Evolutionary conservation across 2,329 filamentous ascomycete genomes (phyloP).

Genomic region (Tolypocladium pustulatum): DNA sequence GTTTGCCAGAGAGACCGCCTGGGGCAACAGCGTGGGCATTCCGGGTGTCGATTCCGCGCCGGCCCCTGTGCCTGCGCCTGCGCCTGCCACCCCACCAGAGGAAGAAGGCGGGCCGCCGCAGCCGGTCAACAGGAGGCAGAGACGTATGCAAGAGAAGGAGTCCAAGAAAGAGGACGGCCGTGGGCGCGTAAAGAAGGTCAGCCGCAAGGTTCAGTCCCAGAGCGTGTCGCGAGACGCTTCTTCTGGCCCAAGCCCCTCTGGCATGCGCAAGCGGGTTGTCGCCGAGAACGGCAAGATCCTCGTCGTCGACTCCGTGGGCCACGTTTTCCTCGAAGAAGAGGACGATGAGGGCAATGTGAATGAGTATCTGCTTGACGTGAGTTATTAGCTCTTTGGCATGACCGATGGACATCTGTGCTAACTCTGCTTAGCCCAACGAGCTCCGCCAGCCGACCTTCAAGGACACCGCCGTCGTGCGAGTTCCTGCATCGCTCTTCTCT

Average conservation of each 20-base stretch:
- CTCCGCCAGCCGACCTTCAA: constrained; percentile 64
- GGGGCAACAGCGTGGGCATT: constrained; percentile 72
- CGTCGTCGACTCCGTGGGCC: constrained; percentile 82
- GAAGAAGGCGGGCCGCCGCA: constrained; percentile 40
- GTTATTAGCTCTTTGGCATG: constrained; percentile 21
- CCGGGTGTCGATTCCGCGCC: constrained; percentile 49
- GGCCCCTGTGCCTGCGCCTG: constrained; percentile 29
- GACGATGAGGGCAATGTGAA: constrained; percentile 75
- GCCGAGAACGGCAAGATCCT: constrained; percentile 94
- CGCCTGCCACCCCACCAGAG: constrained; percentile 32
- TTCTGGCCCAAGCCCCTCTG: constrained; percentile 46
- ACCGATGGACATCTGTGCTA: constrained; percentile 5
- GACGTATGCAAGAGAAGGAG: constrained; percentile 5
- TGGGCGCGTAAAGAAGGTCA: constrained; percentile 36
- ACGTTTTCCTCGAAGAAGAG: constrained; percentile 90
- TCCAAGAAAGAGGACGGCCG: constrained; percentile 54
- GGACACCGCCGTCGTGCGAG: constrained; percentile 72
- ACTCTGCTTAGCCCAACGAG: constrained; percentile 56
- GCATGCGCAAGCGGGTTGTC: constrained; percentile 75
- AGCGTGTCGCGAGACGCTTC: constrained; percentile 32
- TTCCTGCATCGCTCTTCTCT: constrained; percentile 65
- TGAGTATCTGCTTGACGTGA: constrained; percentile 81
- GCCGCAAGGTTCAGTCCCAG: constrained; percentile 24
- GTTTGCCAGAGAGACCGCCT: constrained; percentile 78
- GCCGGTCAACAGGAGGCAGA: constrained; percentile 64